Percentiles rank a stretch among this genome's conserved stretches.
Conservation (phyloP, 306 rosid species). For the Cucurbita ficifolia region DNA sequence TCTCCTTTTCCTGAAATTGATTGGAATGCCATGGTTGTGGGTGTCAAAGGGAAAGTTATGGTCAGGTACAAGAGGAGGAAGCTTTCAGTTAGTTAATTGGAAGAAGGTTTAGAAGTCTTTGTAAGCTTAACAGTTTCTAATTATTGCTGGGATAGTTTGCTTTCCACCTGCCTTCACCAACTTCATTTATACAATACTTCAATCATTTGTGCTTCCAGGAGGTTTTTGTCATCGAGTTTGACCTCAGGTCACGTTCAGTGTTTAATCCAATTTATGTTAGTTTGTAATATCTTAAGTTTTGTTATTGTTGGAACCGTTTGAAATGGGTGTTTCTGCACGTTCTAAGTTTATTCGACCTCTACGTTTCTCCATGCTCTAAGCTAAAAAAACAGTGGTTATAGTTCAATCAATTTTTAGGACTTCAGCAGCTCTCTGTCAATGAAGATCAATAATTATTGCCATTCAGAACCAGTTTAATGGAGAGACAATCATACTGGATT, state of each 20-base stretch:
- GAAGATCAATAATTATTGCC: neutral
- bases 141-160: neutral
- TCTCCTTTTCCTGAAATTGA: slow-evolving; percentile 91
- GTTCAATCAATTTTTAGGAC: neutral
- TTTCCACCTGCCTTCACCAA: neutral
- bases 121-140: neutral
- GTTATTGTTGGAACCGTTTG: neutral
- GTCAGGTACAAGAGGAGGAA: slow-evolving; percentile 71
- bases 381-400: neutral
- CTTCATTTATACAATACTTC: neutral
- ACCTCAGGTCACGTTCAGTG: neutral
- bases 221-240: neutral
- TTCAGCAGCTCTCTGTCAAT: neutral
- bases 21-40: slow-evolving; percentile 99
- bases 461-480: neutral
- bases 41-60: slow-evolving; percentile 92
- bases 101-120: neutral
- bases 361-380: neutral
- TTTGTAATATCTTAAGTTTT: slow-evolving; percentile 1
- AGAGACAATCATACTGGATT: neutral
- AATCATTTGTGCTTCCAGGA: neutral
- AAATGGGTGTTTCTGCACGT: neutral
- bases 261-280: neutral
- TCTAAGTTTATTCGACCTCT: neutral
- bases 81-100: slow-evolving; percentile 31